phyloP scores from a whole-genome alignment of 192 early-diverging fungal species.

The Endogone sp. region DNA sequence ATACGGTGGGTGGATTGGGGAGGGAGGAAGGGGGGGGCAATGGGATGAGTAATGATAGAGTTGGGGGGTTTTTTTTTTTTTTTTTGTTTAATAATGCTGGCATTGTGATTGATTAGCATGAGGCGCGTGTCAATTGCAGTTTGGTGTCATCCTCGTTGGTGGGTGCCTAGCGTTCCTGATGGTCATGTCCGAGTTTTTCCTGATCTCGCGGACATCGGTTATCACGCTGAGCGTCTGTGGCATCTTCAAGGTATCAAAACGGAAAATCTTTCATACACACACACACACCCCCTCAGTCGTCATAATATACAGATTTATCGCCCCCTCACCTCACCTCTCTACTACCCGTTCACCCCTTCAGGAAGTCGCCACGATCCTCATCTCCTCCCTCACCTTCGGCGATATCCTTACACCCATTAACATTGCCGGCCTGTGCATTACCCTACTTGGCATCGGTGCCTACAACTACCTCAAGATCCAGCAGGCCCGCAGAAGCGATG shows the following conservation, averaged over 20 bases:
- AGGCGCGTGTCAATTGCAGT: conserved; percentile 5
- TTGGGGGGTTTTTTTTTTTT: not conserved
- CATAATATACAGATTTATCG: too few relatives aligned
- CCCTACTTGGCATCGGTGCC: conserved; percentile 77
- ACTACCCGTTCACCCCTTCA: conserved; percentile 29
- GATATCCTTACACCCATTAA: conserved; percentile 77
- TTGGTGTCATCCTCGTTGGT: conserved; percentile 61
- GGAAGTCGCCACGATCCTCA: conserved; percentile 80
- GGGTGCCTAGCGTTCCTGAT: conserved; percentile 85
- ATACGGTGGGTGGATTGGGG: conserved; percentile 24
- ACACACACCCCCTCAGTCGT: not conserved
- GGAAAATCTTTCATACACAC: not conserved
- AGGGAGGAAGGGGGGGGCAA: not conserved
- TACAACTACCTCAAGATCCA: conserved; percentile 71
- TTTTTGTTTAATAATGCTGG: not conserved
- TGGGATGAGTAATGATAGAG: not conserved
- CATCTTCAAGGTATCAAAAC: conserved; percentile 56
- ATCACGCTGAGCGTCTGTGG: conserved; percentile 89
- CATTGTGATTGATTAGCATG: not conserved
- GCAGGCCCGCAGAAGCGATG: not conserved
- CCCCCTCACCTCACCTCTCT: too few relatives aligned
- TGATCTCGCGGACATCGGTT: conserved; percentile 81
- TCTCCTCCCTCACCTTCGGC: conserved; percentile 73
- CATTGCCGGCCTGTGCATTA: conserved; percentile 69
- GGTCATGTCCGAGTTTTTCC: conserved; percentile 81